Conservation (phyloP, 352 stramenopile species). For the Pythium sp. region DNA sequence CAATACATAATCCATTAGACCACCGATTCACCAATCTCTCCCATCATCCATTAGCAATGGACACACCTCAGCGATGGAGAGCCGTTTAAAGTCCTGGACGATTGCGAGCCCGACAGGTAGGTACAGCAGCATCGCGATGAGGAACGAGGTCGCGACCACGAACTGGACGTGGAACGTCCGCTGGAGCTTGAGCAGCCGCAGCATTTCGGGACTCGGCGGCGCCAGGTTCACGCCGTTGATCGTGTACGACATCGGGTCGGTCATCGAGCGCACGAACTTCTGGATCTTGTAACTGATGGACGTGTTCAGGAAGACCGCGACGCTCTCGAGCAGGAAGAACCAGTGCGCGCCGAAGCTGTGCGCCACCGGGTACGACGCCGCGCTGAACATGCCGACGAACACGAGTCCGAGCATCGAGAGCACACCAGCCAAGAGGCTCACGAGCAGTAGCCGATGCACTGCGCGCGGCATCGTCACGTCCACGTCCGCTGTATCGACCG, state of each 20-base stretch:
- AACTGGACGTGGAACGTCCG: constrained; percentile 30
- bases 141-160: constrained; percentile 18
- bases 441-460: constrained; percentile 17
- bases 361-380: constrained; percentile 20
- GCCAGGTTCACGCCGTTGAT: constrained; percentile 11
- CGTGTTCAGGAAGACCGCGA: constrained; percentile 42
- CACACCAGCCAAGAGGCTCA: constrained; percentile 24
- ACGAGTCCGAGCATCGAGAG: constrained; percentile 39
- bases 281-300: constrained; percentile 37
- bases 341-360: constrained; percentile 32
- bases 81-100: constrained; percentile 15
- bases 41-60: neutral
- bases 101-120: constrained; percentile 25
- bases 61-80: constrained; percentile 20
- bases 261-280: constrained; percentile 10
- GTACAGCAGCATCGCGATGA: constrained; percentile 25
- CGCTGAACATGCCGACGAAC: constrained; percentile 31
- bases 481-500: neutral
- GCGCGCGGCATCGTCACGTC: constrained; percentile 6
- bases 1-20: neutral
- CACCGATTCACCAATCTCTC: too few relatives aligned
- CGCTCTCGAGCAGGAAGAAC: constrained; percentile 38
- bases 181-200: constrained; percentile 22
- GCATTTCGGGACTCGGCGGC: constrained; percentile 12
- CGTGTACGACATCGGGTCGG: constrained; percentile 9